Conservation (phyloP, 176 grass and related monocot species). For the Zizania latifolia region DNA sequence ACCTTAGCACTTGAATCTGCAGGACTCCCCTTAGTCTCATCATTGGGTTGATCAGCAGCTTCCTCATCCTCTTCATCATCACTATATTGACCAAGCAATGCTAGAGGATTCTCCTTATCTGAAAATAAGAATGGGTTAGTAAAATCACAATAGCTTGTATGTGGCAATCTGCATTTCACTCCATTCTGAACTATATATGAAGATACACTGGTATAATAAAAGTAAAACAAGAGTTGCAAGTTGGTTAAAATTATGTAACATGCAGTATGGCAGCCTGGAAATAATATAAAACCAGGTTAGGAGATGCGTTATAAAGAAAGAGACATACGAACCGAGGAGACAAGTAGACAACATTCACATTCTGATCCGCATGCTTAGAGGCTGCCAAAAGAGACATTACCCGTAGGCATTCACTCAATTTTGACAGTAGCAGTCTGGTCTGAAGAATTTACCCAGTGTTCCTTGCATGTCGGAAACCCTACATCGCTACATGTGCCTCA, state of each 20-base stretch:
- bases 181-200: constrained; percentile 10
- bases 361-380: constrained; percentile 61
- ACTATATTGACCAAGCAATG: constrained; percentile 93
- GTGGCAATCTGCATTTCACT: not conserved
- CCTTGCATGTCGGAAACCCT: constrained; percentile 64
- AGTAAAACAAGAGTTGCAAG: constrained; percentile 14
- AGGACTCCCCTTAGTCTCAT: constrained; percentile 41
- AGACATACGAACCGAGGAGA: constrained; percentile 96
- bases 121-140: constrained; percentile 31
- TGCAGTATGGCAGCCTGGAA: constrained; percentile 34
- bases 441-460: constrained; percentile 69
- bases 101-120: constrained; percentile 91
- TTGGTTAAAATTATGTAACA: constrained; percentile 15
- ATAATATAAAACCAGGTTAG: constrained; percentile 72
- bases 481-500: constrained; percentile 70
- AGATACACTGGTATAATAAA: not conserved
- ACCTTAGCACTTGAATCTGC: constrained; percentile 50
- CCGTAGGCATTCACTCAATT: constrained; percentile 59
- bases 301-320: constrained; percentile 85
- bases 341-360: constrained; percentile 72
- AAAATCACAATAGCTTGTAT: constrained; percentile 11
- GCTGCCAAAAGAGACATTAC: constrained; percentile 73
- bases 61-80: constrained; percentile 78
- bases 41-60: constrained; percentile 34
- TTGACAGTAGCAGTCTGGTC: constrained; percentile 63